Conservation (phyloP, 208 protist species). For the Trichomonas vaginalis region DNA sequence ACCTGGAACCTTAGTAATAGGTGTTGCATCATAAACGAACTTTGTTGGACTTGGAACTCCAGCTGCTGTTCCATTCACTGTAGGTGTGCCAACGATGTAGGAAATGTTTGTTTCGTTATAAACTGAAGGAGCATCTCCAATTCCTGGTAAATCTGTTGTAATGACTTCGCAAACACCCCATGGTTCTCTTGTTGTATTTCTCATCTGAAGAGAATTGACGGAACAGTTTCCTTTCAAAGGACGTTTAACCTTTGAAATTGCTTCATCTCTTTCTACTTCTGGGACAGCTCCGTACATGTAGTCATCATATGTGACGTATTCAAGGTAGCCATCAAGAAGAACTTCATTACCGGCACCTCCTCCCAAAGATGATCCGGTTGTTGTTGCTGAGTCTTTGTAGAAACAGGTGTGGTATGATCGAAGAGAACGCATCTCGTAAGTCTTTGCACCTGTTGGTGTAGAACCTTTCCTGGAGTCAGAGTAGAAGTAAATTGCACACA, state of each 20-base stretch:
- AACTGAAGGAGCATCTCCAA: no score
- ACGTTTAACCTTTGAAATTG: background rate
- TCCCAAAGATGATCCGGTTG: background rate
- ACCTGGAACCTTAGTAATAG: background rate
- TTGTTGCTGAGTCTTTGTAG: background rate
- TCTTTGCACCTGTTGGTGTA: background rate
- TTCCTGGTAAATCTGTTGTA: no score
- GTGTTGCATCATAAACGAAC: background rate
- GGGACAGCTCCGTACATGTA: background rate
- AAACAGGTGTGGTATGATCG: background rate
- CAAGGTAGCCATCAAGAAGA: background rate
- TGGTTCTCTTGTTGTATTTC: background rate
- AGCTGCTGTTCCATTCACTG: background rate
- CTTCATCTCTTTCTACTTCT: background rate
- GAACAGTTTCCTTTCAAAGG: background rate
- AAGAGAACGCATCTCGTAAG: background rate
- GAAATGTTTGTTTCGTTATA: background rate
- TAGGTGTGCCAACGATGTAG: background rate
- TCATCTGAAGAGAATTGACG: background rate
- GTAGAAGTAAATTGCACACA: background rate
- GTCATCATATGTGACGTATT: background rate
- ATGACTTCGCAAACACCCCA: background rate
- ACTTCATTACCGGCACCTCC: background rate
- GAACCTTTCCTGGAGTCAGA: background rate
- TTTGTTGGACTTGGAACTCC: background rate